These are phyloP conservation scores for Cucurbita argyrosperma DNA, from an alignment of 306 rosid genomes.

Conservation along the genomic window DNA sequence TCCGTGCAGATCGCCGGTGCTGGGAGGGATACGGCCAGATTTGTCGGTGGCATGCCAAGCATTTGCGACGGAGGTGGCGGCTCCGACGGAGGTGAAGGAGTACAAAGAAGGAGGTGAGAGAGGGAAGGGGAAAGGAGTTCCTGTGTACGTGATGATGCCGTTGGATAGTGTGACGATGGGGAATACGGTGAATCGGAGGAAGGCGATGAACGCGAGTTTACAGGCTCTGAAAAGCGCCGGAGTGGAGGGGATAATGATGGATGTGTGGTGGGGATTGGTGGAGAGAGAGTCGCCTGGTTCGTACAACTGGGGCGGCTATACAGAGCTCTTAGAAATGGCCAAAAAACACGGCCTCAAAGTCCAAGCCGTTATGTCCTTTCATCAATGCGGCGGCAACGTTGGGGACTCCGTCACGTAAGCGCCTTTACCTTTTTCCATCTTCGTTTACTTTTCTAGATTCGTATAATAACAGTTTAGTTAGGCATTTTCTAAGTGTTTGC, in stretches of 20 bases:
- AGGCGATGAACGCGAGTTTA: constrained; percentile 79
- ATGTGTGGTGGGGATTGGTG: constrained; percentile 99
- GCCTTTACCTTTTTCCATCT: background rate
- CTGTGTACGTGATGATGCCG: constrained; percentile 97
- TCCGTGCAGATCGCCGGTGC: constrained; percentile 12
- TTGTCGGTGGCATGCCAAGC: constrained; percentile 60
- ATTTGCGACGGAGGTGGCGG: constrained; percentile 27
- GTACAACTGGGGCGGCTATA: constrained; percentile 87
- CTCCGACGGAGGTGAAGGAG: constrained; percentile 11
- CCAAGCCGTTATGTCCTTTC: constrained; percentile 96
- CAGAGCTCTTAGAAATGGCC: constrained; percentile 78
- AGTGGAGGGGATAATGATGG: constrained; percentile 90
- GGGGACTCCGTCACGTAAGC: constrained; percentile 86
- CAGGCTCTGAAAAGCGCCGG: constrained; percentile 87
- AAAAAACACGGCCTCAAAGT: constrained; percentile 81
- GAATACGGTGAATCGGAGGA: constrained; percentile 56
- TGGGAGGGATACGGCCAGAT: constrained; percentile 32
- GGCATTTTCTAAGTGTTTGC: background rate
- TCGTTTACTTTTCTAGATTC: background rate
- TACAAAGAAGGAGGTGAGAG: constrained; percentile 8
- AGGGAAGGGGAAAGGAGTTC: constrained; percentile 39
- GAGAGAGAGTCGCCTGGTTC: constrained; percentile 57
- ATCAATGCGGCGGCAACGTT: constrained; percentile 96
- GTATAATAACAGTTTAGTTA: too few relatives aligned
- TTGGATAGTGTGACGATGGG: constrained; percentile 75